Evolutionary conservation across 331 rosid species (phyloP), one percentile per base, ranked within the genome.

Genomic region (Acacia pycnantha): DNA sequence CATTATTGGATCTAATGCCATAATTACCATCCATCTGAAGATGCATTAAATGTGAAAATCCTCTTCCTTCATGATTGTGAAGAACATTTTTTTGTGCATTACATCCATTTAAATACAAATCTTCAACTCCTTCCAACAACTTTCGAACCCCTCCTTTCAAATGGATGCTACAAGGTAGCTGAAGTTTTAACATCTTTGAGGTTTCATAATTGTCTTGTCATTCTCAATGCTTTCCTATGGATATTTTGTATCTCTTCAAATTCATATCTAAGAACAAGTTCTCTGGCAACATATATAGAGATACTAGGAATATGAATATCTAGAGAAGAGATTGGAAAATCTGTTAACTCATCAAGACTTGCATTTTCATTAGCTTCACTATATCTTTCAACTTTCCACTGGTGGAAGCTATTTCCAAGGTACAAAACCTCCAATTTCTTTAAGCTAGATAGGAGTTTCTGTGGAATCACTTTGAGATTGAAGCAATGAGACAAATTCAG

Each of bases 111-210:
- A 88, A 44, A 47, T 13, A 11, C 54, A 48, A 48, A 13, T 4
- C 19, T 48, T 48, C 54, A 48, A 13, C 54, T 48, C 54, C 78
- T n/a, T 51, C 29, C 50, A 75, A 77, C 65, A 90, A 72, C 35
- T 83, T 66, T 70, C 61, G 82, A 29, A 90, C 47, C 43, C 85
- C 86, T 24, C 72, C 65, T 44, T 82, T 72, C 37, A 15, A 37
- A 21, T 50, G 76, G 69, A 81, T 22, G 11, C 43, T 14, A 0
- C 12, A 14, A 0, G 4, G 1, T 1, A 83, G 44, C 46, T 37
- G 2, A 29, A 72, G 79, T 27, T 81, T 85, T 56, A 79, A 47
- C 1, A 6, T 46, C 54, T 53, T 82, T 2, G 73, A 48, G n/a
- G 3, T 4, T 13, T 29, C 10, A 64, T 64, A 5, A 27, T 29